phyloP scores from a whole-genome alignment of 495 filamentous ascomycete genomes.

The Aspergillus nanangensis region DNA sequence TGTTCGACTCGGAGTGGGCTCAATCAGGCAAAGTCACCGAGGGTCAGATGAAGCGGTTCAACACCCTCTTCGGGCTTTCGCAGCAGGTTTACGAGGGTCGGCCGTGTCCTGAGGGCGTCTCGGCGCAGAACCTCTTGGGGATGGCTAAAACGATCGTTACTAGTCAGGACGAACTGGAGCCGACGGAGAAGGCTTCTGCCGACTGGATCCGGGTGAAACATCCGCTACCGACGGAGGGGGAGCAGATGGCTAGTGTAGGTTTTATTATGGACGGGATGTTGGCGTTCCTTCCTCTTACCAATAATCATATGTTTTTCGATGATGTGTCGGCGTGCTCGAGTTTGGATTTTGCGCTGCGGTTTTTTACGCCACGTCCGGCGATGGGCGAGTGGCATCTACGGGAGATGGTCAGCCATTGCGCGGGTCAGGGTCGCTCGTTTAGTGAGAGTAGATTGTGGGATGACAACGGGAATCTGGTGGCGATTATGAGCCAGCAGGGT shows the following conservation, averaged over 20 bases:
- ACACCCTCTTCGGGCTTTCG: conserved; percentile 3
- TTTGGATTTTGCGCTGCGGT: conserved; percentile 8
- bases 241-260: conserved; percentile 3
- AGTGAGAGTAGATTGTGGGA: conserved; percentile 8
- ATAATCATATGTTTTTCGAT: conserved; percentile 8
- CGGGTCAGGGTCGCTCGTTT: conserved; percentile 4
- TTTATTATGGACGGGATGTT: conserved; percentile 4
- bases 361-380: neutral
- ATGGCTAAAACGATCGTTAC: conserved; percentile 1
- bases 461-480: conserved; percentile 2
- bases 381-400: conserved; percentile 4
- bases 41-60: neutral
- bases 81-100: conserved; percentile 1
- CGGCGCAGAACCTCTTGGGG: conserved; percentile 4
- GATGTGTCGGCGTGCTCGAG: conserved; percentile 3
- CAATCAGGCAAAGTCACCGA: neutral
- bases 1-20: neutral
- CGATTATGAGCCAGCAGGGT: conserved; percentile 9
- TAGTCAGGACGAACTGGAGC: neutral
- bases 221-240: neutral
- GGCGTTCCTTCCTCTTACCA: conserved; percentile 2
- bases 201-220: conserved; percentile 7
- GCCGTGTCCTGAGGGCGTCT: conserved; percentile 3
- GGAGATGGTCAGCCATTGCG: conserved; percentile 1
- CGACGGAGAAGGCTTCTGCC: conserved; percentile 1